Percentiles rank a stretch among this genome's conserved stretches.
phyloP scores from a whole-genome alignment of 1,284 basidiomycete genomes.

The Cryptococcus jaspeensis region DNA sequence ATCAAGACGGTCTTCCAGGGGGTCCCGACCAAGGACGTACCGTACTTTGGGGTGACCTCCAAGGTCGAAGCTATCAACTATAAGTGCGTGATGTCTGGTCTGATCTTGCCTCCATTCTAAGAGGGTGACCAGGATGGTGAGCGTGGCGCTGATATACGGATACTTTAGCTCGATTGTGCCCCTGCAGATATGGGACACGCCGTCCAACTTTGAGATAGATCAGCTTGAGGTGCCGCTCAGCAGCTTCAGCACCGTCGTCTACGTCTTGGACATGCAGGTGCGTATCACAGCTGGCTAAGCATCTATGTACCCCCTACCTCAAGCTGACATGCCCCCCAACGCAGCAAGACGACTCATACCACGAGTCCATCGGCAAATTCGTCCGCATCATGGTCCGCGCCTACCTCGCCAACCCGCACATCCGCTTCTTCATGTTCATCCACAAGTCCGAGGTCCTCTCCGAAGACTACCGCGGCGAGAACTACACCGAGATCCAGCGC shows the following conservation, averaged over 20 bases:
- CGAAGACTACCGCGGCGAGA: slow-evolving; percentile 89
- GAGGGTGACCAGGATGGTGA: neutral
- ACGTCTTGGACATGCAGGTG: slow-evolving; percentile 95
- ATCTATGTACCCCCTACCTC: neutral
- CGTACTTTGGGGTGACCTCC: slow-evolving; percentile 86
- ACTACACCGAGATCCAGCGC: slow-evolving; percentile 81
- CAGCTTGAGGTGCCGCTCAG: slow-evolving; percentile 68
- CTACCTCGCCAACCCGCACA: slow-evolving; percentile 70
- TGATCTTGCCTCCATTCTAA: neutral
- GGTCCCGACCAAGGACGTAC: slow-evolving; percentile 78
- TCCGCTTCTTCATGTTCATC: slow-evolving; percentile 89
- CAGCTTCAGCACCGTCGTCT: slow-evolving; percentile 78
- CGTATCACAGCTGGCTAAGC: slow-evolving; percentile 29
- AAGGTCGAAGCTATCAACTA: slow-evolving; percentile 71
- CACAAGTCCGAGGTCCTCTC: slow-evolving; percentile 93
- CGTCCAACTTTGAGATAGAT: slow-evolving; percentile 75
- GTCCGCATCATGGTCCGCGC: slow-evolving; percentile 72
- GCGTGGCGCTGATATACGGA: neutral
- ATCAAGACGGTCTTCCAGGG: slow-evolving; percentile 87
- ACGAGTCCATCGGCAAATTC: slow-evolving; percentile 71
- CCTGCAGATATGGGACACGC: slow-evolving; percentile 93
- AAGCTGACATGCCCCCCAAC: neutral
- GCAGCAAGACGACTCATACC: slow-evolving; percentile 54
- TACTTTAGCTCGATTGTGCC: slow-evolving; percentile 76
- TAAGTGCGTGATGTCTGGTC: slow-evolving; percentile 58